These are phyloP conservation scores for Naegleria fowleri DNA, from an alignment of 208 protist species.

Conservation along the genomic window DNA sequence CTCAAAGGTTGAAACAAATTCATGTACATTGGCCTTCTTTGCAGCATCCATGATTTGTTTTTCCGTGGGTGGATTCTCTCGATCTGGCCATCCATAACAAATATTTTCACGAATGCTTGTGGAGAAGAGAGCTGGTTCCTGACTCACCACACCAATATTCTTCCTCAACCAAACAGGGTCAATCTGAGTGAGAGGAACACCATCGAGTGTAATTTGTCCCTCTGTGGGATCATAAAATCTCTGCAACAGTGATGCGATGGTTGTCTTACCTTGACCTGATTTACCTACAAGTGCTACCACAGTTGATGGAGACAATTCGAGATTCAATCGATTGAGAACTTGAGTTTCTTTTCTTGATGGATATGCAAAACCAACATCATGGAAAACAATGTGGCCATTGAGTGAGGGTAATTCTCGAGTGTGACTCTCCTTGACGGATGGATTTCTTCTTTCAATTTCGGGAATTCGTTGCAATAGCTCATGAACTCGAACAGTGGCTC, in stretches of 20 bases:
- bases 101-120: conserved; percentile 20
- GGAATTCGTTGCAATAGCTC: neutral
- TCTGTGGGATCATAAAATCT: conserved; percentile 67
- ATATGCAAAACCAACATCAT: conserved; percentile 23
- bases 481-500: neutral
- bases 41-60: conserved; percentile 25
- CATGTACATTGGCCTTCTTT: conserved; percentile 27
- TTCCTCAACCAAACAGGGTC: conserved; percentile 63
- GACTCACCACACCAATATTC: conserved; percentile 40
- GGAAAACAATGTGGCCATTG: conserved; percentile 43
- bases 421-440: neutral
- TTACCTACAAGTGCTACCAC: neutral
- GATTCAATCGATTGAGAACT: neutral
- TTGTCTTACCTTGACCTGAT: conserved; percentile 52
- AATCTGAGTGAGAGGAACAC: conserved; percentile 55
- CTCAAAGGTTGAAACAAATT: neutral
- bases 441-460: neutral
- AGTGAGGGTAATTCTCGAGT: neutral
- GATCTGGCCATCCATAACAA: neutral
- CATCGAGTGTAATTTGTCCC: conserved; percentile 56
- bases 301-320: neutral
- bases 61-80: neutral
- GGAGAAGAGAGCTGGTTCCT: conserved; percentile 18
- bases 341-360: neutral
- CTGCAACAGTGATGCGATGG: conserved; percentile 63